These are phyloP conservation scores for Salicornia ramosissima DNA, from an alignment of 148 eudicot species.

Conservation along the genomic window DNA sequence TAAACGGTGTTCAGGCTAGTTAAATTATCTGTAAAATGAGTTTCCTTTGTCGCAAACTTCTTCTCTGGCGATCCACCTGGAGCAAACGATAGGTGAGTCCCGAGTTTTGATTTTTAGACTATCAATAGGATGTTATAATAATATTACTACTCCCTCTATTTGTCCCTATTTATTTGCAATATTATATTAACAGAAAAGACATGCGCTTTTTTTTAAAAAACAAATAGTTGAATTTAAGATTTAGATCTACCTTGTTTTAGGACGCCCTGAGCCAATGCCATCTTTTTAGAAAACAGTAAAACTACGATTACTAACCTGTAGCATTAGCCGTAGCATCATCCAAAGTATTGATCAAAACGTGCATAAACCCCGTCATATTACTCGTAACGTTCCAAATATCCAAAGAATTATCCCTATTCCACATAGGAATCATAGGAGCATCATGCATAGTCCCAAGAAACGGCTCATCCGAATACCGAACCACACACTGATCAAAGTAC, in stretches of 20 bases:
- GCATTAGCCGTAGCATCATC: slow-evolving; percentile 21
- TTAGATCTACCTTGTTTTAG: no score
- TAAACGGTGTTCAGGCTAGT: slow-evolving; percentile 20
- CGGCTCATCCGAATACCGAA: slow-evolving; percentile 24
- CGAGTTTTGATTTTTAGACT: background rate
- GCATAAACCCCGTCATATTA: slow-evolving; percentile 23
- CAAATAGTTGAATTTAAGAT: no score
- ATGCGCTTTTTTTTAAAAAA: no score
- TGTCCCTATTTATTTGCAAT: no score
- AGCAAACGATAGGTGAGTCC: background rate
- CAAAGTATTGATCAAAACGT: slow-evolving; percentile 14
- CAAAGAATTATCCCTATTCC: slow-evolving; percentile 29
- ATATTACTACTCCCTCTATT: no score
- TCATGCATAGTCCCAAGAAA: slow-evolving; percentile 34
- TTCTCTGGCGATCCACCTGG: slow-evolving; percentile 14
- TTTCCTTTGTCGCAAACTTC: slow-evolving; percentile 25
- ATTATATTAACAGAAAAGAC: no score
- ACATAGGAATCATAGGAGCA: slow-evolving; percentile 35
- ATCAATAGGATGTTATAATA: background rate
- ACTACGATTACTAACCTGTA: slow-evolving; percentile 6
- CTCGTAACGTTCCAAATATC: slow-evolving; percentile 29
- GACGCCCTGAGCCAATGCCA: no score
- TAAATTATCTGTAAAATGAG: slow-evolving; percentile 16
- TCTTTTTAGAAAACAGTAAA: no score
- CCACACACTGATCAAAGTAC: slow-evolving; percentile 37